Percentiles rank a stretch among this genome's conserved stretches.
Evolutionary conservation across 2,329 filamentous ascomycete genomes (phyloP).

Genomic region (Claviceps africana): DNA sequence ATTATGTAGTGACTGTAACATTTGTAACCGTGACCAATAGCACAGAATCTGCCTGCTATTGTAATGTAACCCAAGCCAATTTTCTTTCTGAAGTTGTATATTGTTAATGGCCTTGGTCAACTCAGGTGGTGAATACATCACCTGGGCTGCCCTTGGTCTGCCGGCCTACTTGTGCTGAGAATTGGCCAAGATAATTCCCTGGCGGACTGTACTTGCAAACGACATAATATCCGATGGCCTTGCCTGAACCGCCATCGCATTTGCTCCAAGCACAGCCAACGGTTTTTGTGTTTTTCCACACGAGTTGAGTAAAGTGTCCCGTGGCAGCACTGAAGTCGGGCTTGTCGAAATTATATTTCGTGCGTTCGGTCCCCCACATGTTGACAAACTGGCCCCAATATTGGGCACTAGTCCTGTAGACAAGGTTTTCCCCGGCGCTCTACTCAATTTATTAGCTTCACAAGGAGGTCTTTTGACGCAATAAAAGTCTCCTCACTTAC

Average conservation of each 20-base stretch:
- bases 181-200: not conserved
- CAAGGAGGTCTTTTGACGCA: no score
- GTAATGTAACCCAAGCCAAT: no score
- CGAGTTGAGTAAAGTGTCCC: slow-evolving; percentile 1
- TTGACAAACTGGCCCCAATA: not conserved
- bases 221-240: not conserved
- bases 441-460: not conserved
- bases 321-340: not conserved
- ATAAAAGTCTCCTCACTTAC: not conserved
- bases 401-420: not conserved
- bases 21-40: no score
- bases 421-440: slow-evolving; percentile 3
- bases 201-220: slow-evolving; percentile 2
- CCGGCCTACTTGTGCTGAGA: not conserved
- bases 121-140: not conserved
- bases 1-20: no score
- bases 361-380: slow-evolving; percentile 1
- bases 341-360: not conserved
- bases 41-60: no score
- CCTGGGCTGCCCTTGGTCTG: not conserved
- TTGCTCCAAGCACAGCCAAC: not conserved
- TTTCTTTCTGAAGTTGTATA: no score
- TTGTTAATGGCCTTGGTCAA: no score
- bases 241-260: not conserved
- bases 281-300: not conserved